Evolutionary conservation across 2,329 filamentous ascomycete species (phyloP).

Genomic region (Talaromyces sp.): DNA sequence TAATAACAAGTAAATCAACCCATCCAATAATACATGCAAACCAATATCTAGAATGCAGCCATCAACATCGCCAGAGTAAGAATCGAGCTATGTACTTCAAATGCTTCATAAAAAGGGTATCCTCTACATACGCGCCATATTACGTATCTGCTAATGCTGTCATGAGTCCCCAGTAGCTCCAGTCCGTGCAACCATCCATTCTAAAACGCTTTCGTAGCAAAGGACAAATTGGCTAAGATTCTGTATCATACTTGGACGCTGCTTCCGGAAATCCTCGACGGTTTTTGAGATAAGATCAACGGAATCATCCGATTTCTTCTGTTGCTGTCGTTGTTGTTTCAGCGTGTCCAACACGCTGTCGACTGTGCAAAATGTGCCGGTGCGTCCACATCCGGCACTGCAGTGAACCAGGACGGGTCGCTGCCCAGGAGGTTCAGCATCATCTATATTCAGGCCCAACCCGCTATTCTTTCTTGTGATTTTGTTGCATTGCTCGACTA

Average conservation of each 20-base stretch:
- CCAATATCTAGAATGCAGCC: background rate
- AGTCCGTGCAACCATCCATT: conserved; percentile 60
- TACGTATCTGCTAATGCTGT: background rate
- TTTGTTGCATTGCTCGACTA: conserved; percentile 82
- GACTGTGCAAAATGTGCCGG: conserved; percentile 93
- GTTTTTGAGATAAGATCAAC: conserved; percentile 79
- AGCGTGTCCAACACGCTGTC: conserved; percentile 96
- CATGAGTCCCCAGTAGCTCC: background rate
- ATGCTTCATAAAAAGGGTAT: background rate
- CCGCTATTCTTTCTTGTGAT: conserved; percentile 46
- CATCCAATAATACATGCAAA: background rate
- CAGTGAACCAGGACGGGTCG: conserved; percentile 89
- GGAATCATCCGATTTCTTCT: conserved; percentile 44
- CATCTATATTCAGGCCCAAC: conserved; percentile 29
- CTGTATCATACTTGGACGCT: conserved; percentile 94
- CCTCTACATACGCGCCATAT: background rate
- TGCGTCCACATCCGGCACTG: conserved; percentile 90
- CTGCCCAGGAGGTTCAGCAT: conserved; percentile 51
- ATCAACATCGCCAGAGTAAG: background rate
- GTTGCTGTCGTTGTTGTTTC: conserved; percentile 64
- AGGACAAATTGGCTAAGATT: conserved; percentile 88
- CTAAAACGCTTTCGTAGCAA: conserved; percentile 90
- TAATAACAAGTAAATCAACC: background rate
- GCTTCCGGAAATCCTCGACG: conserved; percentile 82
- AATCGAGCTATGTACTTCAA: background rate